phyloP scores from a whole-genome alignment of 75 land plant genomes.

The Pinus taeda region DNA sequence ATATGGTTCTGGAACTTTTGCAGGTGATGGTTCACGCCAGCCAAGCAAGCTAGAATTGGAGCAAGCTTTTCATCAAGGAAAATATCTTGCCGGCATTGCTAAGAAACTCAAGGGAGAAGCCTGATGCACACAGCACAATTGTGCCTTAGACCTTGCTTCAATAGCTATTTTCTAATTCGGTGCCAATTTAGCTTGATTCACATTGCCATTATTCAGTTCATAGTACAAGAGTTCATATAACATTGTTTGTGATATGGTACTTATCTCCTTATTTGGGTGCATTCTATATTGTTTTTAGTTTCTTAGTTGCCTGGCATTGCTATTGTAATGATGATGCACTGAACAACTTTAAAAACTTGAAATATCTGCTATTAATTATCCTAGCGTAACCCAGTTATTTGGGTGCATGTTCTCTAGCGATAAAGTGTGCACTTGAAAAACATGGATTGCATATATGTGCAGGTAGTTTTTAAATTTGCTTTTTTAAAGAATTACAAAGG shows the following conservation, averaged over 20 bases:
- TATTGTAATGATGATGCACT: too few relatives aligned
- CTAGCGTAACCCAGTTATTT: too few relatives aligned
- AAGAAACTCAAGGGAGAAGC: conserved; percentile 72
- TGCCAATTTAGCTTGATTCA: background rate
- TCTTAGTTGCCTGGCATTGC: too few relatives aligned
- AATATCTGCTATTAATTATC: too few relatives aligned
- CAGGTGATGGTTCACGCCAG: conserved; percentile 84
- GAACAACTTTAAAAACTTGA: too few relatives aligned
- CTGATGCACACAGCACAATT: conserved; percentile 3
- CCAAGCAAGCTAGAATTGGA: conserved; percentile 79
- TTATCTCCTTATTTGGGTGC: background rate
- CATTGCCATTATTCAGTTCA: background rate
- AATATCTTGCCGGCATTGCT: conserved; percentile 72
- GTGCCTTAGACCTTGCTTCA: background rate
- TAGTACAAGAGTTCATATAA: background rate
- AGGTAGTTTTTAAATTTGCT: too few relatives aligned
- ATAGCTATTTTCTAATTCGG: background rate
- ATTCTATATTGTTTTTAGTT: too few relatives aligned
- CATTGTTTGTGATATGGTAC: background rate
- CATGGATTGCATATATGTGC: too few relatives aligned
- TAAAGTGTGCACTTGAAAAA: too few relatives aligned
- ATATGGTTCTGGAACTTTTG: conserved; percentile 88
- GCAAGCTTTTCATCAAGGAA: conserved; percentile 91
- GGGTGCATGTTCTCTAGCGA: too few relatives aligned
- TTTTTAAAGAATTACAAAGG: too few relatives aligned